phyloP scores from a whole-genome alignment of 352 stramenopile genomes.

The Pythium coloratum region DNA sequence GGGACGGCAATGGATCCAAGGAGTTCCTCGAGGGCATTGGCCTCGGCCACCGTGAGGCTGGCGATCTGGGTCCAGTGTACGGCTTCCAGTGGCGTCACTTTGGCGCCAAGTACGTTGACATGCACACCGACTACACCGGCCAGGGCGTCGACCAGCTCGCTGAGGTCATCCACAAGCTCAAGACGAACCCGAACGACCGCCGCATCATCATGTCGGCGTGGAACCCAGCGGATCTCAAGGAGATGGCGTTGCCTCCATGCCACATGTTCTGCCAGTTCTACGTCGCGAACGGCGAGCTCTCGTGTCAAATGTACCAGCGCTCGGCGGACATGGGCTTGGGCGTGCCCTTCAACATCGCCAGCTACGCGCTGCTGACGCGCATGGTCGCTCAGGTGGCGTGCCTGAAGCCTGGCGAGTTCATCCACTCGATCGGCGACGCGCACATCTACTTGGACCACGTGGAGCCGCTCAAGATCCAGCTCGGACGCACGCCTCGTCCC shows the following conservation, averaged over 20 bases:
- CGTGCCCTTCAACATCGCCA: slow-evolving; percentile 99
- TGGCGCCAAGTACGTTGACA: slow-evolving; percentile 97
- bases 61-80: slow-evolving; percentile 97
- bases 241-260: slow-evolving; percentile 99
- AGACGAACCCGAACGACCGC: slow-evolving; percentile 95
- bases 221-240: slow-evolving; percentile 96
- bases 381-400: slow-evolving; percentile 95
- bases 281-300: slow-evolving; percentile 80
- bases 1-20: slow-evolving; percentile 98
- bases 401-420: slow-evolving; percentile 95
- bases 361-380: slow-evolving; percentile 97
- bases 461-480: slow-evolving; percentile 95
- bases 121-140: slow-evolving; percentile 98
- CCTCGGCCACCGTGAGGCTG: slow-evolving; percentile 93
- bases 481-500: slow-evolving; percentile 89
- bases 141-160: slow-evolving; percentile 98
- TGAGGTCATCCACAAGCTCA: slow-evolving; percentile 98
- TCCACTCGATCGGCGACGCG: slow-evolving; percentile 99
- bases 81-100: slow-evolving; percentile 99
- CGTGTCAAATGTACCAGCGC: slow-evolving; percentile 98
- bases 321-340: slow-evolving; percentile 99
- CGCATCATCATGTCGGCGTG: slow-evolving; percentile 98
- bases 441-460: slow-evolving; percentile 99
- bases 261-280: slow-evolving; percentile 99
- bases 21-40: slow-evolving; percentile 94